phyloP scores from a whole-genome alignment of 345 rosid genomes.

The Trapa bicornis region DNA sequence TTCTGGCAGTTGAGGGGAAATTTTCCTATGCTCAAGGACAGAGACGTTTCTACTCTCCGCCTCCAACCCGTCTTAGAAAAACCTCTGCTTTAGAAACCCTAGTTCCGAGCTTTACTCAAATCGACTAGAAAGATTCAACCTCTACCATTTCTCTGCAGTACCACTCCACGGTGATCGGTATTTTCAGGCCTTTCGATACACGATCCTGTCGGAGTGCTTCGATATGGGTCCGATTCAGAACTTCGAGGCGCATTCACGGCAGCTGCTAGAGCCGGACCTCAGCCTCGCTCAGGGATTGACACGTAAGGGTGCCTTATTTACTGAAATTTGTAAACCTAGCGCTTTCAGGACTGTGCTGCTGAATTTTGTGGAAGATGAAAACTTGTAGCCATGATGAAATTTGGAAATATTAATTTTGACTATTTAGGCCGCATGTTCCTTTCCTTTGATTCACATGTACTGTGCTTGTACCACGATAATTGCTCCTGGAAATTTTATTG shows the following conservation, averaged over 20 bases:
- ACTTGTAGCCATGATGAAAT: not conserved
- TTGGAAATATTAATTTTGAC: not conserved
- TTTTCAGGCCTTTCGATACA: not conserved
- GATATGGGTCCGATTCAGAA: slow-evolving; percentile 91
- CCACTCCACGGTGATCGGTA: not conserved
- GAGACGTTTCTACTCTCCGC: too few species aligned
- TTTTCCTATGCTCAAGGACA: too few species aligned
- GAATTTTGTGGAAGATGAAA: not conserved
- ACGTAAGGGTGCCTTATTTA: not conserved
- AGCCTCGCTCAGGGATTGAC: slow-evolving; percentile 22
- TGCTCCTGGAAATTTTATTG: not conserved
- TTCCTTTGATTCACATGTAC: not conserved
- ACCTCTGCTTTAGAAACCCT: slow-evolving; percentile 4
- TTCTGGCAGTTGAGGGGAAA: too few species aligned
- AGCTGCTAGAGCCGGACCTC: slow-evolving; percentile 64
- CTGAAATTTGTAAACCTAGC: not conserved
- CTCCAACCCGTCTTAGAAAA: not conserved
- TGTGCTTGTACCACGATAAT: not conserved
- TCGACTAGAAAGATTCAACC: not conserved
- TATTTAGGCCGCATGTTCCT: not conserved
- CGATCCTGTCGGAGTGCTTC: not conserved
- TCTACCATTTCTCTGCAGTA: not conserved
- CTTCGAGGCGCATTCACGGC: slow-evolving; percentile 91
- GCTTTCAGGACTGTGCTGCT: not conserved
- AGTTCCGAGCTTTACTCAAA: not conserved